Conservation (phyloP, 176 grass and related monocot genomes). For the Luzula sylvatica region DNA sequence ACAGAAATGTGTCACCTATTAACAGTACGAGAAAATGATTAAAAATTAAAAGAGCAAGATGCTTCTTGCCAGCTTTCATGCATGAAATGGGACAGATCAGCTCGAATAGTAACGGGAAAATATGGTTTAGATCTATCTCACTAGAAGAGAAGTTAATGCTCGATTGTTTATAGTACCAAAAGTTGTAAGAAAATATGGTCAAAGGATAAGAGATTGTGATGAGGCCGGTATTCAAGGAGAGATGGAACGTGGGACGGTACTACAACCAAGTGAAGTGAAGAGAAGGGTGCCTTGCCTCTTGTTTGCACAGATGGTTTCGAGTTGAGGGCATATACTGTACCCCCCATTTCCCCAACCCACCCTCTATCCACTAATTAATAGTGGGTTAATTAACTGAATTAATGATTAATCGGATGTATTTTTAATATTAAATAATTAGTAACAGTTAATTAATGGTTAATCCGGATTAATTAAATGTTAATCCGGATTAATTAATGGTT, state of each 20-base stretch:
- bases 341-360: too few species aligned
- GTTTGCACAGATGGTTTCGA: neutral
- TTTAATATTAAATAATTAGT: too few species aligned
- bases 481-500: too few species aligned
- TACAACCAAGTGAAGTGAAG: neutral
- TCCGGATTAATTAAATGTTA: too few species aligned
- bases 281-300: too few species aligned
- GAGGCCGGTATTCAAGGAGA: neutral
- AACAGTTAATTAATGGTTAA: too few species aligned
- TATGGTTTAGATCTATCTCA: neutral
- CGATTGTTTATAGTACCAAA: too few species aligned
- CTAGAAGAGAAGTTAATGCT: too few species aligned
- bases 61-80: slow-evolving; percentile 14
- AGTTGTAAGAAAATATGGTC: neutral
- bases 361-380: too few species aligned
- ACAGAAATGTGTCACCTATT: neutral
- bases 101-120: slow-evolving; percentile 8
- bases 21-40: neutral
- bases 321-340: too few species aligned
- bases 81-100: slow-evolving; percentile 18
- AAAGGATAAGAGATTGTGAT: slow-evolving; percentile 1
- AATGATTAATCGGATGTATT: too few species aligned
- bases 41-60: neutral
- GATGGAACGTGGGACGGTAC: slow-evolving; percentile 19
- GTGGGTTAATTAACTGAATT: too few species aligned